These are phyloP conservation scores for Diplodia seriata DNA, from an alignment of 2,329 filamentous ascomycete species.

Conservation along the genomic window DNA sequence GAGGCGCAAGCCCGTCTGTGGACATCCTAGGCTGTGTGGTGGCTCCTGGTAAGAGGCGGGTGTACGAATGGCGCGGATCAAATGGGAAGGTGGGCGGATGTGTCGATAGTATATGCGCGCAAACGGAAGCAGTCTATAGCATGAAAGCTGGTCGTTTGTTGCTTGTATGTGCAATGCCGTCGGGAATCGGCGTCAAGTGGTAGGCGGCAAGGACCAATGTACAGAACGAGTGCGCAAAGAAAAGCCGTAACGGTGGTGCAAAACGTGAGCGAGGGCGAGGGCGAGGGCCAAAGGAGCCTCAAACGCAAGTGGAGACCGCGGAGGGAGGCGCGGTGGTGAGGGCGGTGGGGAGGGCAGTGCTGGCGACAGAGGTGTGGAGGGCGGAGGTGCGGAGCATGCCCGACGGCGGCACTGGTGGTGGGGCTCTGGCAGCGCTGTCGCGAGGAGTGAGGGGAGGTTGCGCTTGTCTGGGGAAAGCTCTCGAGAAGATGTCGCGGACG, in stretches of 20 bases:
- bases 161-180: conserved; percentile 19
- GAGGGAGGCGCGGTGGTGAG: conserved; percentile 6
- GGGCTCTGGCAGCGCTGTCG: conserved; percentile 2
- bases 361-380: conserved; percentile 2
- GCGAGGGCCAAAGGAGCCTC: conserved; percentile 8
- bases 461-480: conserved; percentile 4
- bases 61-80: neutral
- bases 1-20: conserved; percentile 66
- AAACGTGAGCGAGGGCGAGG: neutral
- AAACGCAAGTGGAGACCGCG: neutral
- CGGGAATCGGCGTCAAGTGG: neutral
- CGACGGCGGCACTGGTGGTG: neutral
- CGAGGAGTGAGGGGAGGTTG: neutral
- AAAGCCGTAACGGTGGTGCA: conserved; percentile 26
- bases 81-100: neutral
- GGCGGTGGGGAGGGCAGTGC: conserved; percentile 1
- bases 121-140: conserved; percentile 5
- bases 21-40: conserved; percentile 56
- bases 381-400: conserved; percentile 26
- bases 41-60: too few relatives aligned
- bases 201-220: conserved; percentile 15
- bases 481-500: conserved; percentile 4
- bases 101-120: neutral
- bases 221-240: conserved; percentile 22
- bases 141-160: neutral